Base-by-base conservation (phyloP, 176 grass and related monocot genomes). In the Rhipidocladum racemiflorum region DNA sequence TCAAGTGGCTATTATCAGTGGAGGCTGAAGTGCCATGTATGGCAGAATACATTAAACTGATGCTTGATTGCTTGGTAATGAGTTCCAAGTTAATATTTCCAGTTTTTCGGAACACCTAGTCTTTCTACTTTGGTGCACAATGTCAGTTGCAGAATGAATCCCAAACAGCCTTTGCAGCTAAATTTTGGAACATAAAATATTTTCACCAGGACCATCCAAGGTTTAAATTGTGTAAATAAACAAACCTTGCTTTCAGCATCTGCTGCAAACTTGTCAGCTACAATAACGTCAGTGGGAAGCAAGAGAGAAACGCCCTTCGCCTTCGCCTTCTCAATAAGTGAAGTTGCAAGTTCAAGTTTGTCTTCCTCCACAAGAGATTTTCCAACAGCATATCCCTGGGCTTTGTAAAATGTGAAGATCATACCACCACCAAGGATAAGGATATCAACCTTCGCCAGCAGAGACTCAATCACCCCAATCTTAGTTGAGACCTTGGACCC, bases 281-380 rank as follows among this genome's bases (percentile, higher is more conserved):
- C 68, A 9, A 98, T 82, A 24, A 98, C 74, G 84, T 98, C 95
- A 0, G 90, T 86, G 0, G 95, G 95, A 61, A 98, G 90, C 79
- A 98, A 82, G 56, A 98, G 88, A 49, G 82, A 76, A 61, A 95
- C 92, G 3, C 90, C 92, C 81, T 98, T 98, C 23, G 87, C 72
- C 72, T 98, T 98, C 0, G 95, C 92, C 36, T 87, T 98, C n/a
- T 95, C 92, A 1, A 98, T 74, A 28, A 98, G 90, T 53, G 66
- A 75, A 35, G 88, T 93, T 69, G 95, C 95, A 72, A 98, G 95
- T 9, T 88, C 95, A 86, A 98, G 90, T 81, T 98, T 98, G 64
- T 98, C 95, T 81, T 93, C 90, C 82, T 98, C 95, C 44, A 98
- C 90, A 86, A 98, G 92, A 55, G 95, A 98, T n/a, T 90, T 92